A percentile compares a stretch with the other conserved stretches of the same genome.
phyloP scores from a whole-genome alignment of 2,329 filamentous ascomycete species.

The Penicillium expansum region DNA sequence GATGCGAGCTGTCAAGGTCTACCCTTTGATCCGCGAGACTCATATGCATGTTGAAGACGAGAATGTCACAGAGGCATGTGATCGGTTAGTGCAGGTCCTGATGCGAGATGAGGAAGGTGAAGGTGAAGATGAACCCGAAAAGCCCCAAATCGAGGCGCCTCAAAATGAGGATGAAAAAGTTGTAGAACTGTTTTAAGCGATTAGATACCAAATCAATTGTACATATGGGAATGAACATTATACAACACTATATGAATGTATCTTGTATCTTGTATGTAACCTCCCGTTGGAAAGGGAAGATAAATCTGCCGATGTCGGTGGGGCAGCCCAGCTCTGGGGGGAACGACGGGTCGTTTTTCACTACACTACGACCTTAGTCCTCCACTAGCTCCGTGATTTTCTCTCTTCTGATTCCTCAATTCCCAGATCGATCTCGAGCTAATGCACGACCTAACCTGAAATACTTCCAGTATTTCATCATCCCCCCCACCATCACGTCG shows the following conservation, averaged over 20 bases:
- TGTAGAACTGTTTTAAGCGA: slow-evolving; percentile 45
- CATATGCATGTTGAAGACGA: slow-evolving; percentile 77
- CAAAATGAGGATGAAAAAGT: slow-evolving; percentile 48
- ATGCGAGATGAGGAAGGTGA: slow-evolving; percentile 73
- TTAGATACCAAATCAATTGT: slow-evolving; percentile 12
- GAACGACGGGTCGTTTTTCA: background rate
- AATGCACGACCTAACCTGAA: slow-evolving; percentile 17
- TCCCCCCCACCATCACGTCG: slow-evolving; percentile 14
- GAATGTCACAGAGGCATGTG: slow-evolving; percentile 76
- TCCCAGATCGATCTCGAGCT: slow-evolving; percentile 1
- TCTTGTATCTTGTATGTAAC: background rate
- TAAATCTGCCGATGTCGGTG: slow-evolving; percentile 5
- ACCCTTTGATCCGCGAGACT: slow-evolving; percentile 83
- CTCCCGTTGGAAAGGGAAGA: background rate
- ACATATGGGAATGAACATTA: background rate
- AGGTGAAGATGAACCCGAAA: slow-evolving; percentile 37
- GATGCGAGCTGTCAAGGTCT: slow-evolving; percentile 75
- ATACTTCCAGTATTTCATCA: slow-evolving; percentile 10
- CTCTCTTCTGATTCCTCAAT: slow-evolving; percentile 6
- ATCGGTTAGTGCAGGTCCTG: slow-evolving; percentile 83
- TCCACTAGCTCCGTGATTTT: background rate
- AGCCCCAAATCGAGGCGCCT: slow-evolving; percentile 32
- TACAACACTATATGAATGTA: background rate
- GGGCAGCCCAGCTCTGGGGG: background rate
- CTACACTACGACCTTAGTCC: slow-evolving; percentile 1